Evolutionary conservation across 2,329 filamentous ascomycete species (phyloP), one percentile per base, ranked within the genome.

Genomic region (Cryphonectria nitschkei): DNA sequence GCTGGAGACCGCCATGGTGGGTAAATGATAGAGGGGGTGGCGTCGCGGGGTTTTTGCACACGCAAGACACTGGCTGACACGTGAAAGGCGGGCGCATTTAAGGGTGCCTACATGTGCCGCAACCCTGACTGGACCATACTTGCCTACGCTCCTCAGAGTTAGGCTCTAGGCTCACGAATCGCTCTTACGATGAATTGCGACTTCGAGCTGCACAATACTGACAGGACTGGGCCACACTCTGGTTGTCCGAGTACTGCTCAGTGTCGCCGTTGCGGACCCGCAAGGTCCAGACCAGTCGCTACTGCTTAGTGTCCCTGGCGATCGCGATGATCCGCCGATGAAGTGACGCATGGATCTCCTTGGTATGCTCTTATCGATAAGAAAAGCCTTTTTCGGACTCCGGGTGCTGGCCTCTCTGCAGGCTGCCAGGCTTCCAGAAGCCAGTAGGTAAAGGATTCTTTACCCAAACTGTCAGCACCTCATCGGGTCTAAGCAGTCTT

Each of bases 301-400:
- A 52, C 62, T 58, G 64, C 62, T 61, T 68, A 65, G 64, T 29
- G 70, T 66, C 39, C 62, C 70, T 72, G 68, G 70, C 58, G 70
- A 72, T 72, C 70, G 67, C 52, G 26, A 37, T 41, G 67, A 67
- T 60, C 58, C 64, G 41, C 65, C 4, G 58, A 60, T 37, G 32
- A 37, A 22, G 26, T 60, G 56, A 60, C 56, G 26, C 52, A 29
- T 29, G 52, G n/a, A 29, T 56, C 52, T 9, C 26, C 54, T 32
- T 58, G 54, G 29, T 50, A 32, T 2, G 26, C 19, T 13, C 0
- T 58, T 72, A 72, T 72, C 70, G 70, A 72, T 70, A 70, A 65
- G 46, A 62, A 32, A 32, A 54, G 39, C 29, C 19, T 13, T 50
- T 69, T 54, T 58, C 65, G 65, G 60, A 46, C 43, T 34, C 46